Percentiles rank a stretch among this genome's conserved stretches.
Conservation (phyloP, 1,139 yeast genomes). For the Arxiozyma bovina region DNA sequence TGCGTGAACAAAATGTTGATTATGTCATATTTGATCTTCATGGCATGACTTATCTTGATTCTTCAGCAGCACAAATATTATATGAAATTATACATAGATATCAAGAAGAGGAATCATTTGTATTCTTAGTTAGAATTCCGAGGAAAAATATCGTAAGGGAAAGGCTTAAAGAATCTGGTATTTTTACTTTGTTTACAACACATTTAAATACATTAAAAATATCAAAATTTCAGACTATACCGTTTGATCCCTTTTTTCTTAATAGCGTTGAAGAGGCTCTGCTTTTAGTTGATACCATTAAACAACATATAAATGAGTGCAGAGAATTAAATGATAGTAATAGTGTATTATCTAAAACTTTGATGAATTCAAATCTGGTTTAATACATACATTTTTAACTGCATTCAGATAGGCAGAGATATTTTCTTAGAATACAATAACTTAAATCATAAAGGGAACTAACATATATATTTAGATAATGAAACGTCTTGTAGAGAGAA, state of each 20-base stretch:
- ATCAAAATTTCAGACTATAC: background rate
- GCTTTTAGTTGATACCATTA: conserved; percentile 8
- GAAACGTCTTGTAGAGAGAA: no score
- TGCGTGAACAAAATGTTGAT: conserved; percentile 47
- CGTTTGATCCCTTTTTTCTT: background rate
- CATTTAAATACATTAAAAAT: background rate
- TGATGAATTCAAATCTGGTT: conserved; percentile 4
- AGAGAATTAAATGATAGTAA: background rate
- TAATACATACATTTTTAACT: background rate
- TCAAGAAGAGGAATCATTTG: conserved; percentile 46
- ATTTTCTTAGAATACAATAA: no score
- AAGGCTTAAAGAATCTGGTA: conserved; percentile 30
- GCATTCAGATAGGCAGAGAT: background rate
- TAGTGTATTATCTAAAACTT: background rate
- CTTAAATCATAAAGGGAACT: no score
- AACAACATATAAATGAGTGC: background rate
- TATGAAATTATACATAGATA: conserved; percentile 51
- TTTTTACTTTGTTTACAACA: conserved; percentile 17
- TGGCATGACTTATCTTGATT: conserved; percentile 82
- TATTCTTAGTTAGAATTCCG: conserved; percentile 60
- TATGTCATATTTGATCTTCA: conserved; percentile 72
- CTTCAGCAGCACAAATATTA: conserved; percentile 77
- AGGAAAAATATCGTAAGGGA: conserved; percentile 34
- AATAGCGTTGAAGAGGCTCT: conserved; percentile 16
- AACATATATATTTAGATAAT: no score